Evolutionary conservation across 306 rosid species (phyloP).

Genomic region (Quercus bicolor): DNA sequence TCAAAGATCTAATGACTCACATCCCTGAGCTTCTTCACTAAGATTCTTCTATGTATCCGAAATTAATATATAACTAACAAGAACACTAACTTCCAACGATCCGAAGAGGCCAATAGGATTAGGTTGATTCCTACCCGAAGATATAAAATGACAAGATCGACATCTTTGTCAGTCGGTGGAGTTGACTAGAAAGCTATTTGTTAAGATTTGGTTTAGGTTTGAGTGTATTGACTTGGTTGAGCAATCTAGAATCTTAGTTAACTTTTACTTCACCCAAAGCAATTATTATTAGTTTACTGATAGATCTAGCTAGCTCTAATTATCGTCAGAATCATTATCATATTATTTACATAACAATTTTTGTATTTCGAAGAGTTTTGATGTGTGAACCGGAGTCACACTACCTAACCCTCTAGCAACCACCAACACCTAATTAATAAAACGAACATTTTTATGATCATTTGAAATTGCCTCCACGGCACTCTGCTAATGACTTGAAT

Average conservation of each 20-base stretch:
- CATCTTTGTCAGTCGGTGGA: neutral
- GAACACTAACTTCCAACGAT: no score
- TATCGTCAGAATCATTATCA: neutral
- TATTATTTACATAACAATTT: neutral
- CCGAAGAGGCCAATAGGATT: no score
- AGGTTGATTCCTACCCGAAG: no score
- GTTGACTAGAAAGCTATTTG: constrained; percentile 20
- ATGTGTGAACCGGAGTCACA: neutral
- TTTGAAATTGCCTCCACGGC: neutral
- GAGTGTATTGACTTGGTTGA: neutral
- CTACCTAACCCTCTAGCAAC: neutral
- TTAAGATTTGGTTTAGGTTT: constrained; percentile 1
- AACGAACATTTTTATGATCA: neutral
- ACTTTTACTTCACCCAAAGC: constrained; percentile 26
- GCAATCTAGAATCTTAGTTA: constrained; percentile 21
- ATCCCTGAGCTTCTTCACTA: no score
- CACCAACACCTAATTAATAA: neutral
- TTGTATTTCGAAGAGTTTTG: neutral
- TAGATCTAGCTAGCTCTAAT: neutral
- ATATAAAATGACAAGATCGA: neutral
- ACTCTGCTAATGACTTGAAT: neutral
- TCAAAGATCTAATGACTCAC: no score
- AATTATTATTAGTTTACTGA: neutral
- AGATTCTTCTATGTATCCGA: no score
- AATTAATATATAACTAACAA: no score